Evolutionary conservation across 2,329 filamentous ascomycete species (phyloP).

Genomic region (Sclerotiophoma versabilis): DNA sequence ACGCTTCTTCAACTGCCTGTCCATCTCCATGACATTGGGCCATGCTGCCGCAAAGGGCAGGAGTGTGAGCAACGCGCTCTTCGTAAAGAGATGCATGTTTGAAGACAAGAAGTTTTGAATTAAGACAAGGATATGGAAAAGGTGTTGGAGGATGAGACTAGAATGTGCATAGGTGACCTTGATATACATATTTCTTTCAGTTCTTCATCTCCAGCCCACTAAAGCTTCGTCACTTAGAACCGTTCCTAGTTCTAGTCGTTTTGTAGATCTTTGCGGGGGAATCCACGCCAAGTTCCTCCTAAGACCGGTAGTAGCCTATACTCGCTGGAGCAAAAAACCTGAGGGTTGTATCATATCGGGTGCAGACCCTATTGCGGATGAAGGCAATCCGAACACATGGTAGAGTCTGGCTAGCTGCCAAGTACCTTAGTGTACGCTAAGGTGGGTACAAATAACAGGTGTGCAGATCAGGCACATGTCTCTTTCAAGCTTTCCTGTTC

Average conservation of each 20-base stretch:
- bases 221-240: neutral
- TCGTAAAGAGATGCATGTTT: slow-evolving; percentile 3
- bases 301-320: neutral
- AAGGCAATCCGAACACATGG: neutral
- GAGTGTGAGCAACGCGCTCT: slow-evolving; percentile 7
- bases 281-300: neutral
- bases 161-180: neutral
- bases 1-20: slow-evolving; percentile 16
- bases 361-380: slow-evolving; percentile 2
- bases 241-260: neutral
- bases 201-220: neutral
- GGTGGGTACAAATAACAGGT: neutral
- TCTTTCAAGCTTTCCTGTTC: neutral
- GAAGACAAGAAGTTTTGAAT: neutral
- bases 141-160: neutral
- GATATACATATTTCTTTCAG: neutral
- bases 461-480: neutral
- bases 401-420: neutral
- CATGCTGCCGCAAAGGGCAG: slow-evolving; percentile 19
- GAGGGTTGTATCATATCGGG: neutral
- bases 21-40: slow-evolving; percentile 24
- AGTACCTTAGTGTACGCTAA: neutral
- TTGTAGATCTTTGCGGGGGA: slow-evolving; percentile 10
- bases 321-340: neutral
- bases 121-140: too few species aligned